These are phyloP conservation scores for Ottelia alismoides DNA, from an alignment of 106 monocot species.

Conservation along the genomic window DNA sequence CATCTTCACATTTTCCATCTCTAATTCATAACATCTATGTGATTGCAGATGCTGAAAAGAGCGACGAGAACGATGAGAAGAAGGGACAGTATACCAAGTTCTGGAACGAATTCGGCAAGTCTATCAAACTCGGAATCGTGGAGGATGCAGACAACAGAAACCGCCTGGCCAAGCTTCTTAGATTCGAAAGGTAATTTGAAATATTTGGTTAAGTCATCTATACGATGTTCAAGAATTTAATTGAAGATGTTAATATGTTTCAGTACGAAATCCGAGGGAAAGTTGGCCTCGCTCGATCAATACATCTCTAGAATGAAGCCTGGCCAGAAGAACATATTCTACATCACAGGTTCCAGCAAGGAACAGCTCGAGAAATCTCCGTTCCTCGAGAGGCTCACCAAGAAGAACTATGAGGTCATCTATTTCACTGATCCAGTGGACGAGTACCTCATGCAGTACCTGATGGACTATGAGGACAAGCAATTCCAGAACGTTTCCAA, in stretches of 20 bases:
- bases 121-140: slow-evolving; percentile 95
- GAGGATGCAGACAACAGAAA: slow-evolving; percentile 96
- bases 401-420: slow-evolving; percentile 98
- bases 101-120: slow-evolving; percentile 98
- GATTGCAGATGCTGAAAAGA: slow-evolving; percentile 32
- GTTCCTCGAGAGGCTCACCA: slow-evolving; percentile 89
- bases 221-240: background rate
- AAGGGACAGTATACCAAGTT: slow-evolving; percentile 87
- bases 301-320: slow-evolving; percentile 97
- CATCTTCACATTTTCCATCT: too few species aligned
- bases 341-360: slow-evolving; percentile 94
- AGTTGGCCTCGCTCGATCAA: slow-evolving; percentile 78
- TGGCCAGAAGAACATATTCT: slow-evolving; percentile 91
- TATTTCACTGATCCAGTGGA: slow-evolving; percentile 97
- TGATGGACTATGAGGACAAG: slow-evolving; percentile 98
- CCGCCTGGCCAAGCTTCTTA: slow-evolving; percentile 92
- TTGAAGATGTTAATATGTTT: background rate
- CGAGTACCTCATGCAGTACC: slow-evolving; percentile 97
- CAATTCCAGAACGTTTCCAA: slow-evolving; percentile 98
- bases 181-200: slow-evolving; percentile 73
- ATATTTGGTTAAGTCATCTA: background rate
- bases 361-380: slow-evolving; percentile 98
- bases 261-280: slow-evolving; percentile 93
- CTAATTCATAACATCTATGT: background rate
- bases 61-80: slow-evolving; percentile 56